Evolutionary conservation across 768 basidiomycete species (phyloP), one percentile per base, ranked within the genome.

Genomic region (Agaricus subrufescens): DNA sequence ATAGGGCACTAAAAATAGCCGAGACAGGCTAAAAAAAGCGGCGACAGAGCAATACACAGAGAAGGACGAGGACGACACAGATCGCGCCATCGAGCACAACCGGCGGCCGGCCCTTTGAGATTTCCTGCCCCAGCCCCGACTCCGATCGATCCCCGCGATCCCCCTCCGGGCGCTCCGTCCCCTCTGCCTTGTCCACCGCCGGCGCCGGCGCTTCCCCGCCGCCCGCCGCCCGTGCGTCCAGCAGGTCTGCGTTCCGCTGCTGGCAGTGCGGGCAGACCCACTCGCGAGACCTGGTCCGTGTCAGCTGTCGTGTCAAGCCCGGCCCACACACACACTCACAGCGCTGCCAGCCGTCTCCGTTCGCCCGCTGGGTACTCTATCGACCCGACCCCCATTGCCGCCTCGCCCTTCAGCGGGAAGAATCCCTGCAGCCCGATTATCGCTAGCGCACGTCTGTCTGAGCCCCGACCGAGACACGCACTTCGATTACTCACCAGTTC

Each of bases 381-480:
- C 14, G 91, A 89, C n/a, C 92, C 92, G 31, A 94, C 85, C 30
- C 92, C 91, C 30, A 86, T 82, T 14, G 93, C 90, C 45, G 87
- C 84, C 58, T 91, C 86, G n/a, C 92, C 92, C 64, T 87, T 92
- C 51, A 93, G 73, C 38, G 91, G 89, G 65, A 94, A 93, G 71
- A 94, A 93, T 0, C 91, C 91, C 69, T 93, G 91, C 4, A 94
- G 77, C 37, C 90, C 91, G 60, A 94, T 81, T 64, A 94, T 93
- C 37, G 92, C 91, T 91, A 34, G 59, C 42, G 25, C 25, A 25
- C 47, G 34, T 37, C 15, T 12, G 25, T 23, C 10, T 29, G 7
- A 11, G 23, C 25, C 34, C 11, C 50, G 34, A 14, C 8, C 14
- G 56, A 46, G n/a, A 45, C 25, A 46, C 42, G 34, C 44, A n/a